A percentile compares a stretch with the other conserved stretches of the same genome.
Evolutionary conservation across 1,284 basidiomycete species (phyloP).

Genomic region (Trichosporon asahii): DNA sequence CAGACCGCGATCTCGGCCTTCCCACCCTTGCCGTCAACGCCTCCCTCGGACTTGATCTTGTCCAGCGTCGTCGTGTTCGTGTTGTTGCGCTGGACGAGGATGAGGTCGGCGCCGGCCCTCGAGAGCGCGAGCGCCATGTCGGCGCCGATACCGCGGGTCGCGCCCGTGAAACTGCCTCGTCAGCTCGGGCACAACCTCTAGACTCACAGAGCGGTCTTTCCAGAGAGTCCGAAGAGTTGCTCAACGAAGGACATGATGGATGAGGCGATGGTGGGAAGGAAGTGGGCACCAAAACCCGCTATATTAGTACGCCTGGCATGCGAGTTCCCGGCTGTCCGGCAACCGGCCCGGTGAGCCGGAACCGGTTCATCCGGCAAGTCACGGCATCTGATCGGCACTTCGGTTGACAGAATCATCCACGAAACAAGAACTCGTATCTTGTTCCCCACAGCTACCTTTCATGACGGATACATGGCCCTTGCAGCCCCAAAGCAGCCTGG

Average conservation of each 20-base stretch:
- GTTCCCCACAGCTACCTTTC: too few relatives aligned
- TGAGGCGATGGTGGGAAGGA: not conserved
- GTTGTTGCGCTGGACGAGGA: conserved; percentile 66
- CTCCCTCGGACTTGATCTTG: conserved; percentile 56
- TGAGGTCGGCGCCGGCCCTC: conserved; percentile 69
- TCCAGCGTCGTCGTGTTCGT: conserved; percentile 61
- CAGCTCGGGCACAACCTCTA: not conserved
- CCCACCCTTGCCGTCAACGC: conserved; percentile 25
- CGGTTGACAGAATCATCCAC: not conserved
- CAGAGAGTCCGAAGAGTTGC: conserved; percentile 52
- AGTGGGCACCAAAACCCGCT: not conserved
- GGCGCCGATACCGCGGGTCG: conserved; percentile 51
- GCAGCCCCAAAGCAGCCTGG: too few relatives aligned
- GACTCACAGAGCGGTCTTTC: conserved; percentile 54
- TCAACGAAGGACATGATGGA: conserved; percentile 41
- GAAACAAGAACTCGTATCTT: too few relatives aligned
- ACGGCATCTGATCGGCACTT: too few relatives aligned
- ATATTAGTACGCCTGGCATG: not conserved
- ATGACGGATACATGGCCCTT: too few relatives aligned
- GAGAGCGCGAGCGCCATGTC: conserved; percentile 54
- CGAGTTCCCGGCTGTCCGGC: not conserved
- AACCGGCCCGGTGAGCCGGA: not conserved
- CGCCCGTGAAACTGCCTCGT: conserved; percentile 44
- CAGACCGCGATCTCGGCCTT: conserved; percentile 59
- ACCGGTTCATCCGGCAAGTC: not conserved